phyloP scores from a whole-genome alignment of 106 monocot species.

The Chionographis japonica region DNA sequence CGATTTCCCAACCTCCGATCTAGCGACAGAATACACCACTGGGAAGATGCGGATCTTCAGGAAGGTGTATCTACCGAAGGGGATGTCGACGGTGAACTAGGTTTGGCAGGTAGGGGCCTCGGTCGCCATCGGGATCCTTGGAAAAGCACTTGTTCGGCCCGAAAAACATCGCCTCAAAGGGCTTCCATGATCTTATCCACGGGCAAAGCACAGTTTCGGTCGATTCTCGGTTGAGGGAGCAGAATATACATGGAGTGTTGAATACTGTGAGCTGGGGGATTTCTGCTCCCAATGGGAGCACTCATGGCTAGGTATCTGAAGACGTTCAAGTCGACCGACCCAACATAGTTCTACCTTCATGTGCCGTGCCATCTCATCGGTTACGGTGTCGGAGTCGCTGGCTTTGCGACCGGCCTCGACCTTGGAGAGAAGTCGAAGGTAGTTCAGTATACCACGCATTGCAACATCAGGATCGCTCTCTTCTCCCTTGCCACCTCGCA shows the following conservation, averaged over 20 bases:
- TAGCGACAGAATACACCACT: constrained; percentile 17
- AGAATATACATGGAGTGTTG: constrained; percentile 13
- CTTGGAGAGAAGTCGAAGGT: constrained; percentile 16
- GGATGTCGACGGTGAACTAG: constrained; percentile 35
- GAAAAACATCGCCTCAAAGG: constrained; percentile 31
- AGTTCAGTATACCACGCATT: constrained; percentile 2
- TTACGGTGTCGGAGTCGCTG: constrained; percentile 15
- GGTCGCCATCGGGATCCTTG: constrained; percentile 5
- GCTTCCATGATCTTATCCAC: constrained; percentile 16
- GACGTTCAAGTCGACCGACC: constrained; percentile 10
- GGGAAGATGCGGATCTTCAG: constrained; percentile 29
- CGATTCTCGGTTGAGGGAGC: not conserved
- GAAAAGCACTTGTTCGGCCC: no score
- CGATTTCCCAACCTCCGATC: constrained; percentile 19
- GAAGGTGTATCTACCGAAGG: constrained; percentile 22
- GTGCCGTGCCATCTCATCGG: constrained; percentile 5
- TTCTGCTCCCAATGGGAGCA: constrained; percentile 15
- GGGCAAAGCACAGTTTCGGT: not conserved
- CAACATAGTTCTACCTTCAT: constrained; percentile 27
- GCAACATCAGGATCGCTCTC: constrained; percentile 11
- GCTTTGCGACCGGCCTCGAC: constrained; percentile 16
- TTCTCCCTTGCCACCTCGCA: constrained; percentile 13
- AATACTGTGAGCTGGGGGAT: constrained; percentile 18
- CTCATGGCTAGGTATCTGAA: constrained; percentile 19
- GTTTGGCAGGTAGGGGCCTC: constrained; percentile 58